Evolutionary conservation across 768 basidiomycete genomes (phyloP).

Genomic region (Auricularia sp.): DNA sequence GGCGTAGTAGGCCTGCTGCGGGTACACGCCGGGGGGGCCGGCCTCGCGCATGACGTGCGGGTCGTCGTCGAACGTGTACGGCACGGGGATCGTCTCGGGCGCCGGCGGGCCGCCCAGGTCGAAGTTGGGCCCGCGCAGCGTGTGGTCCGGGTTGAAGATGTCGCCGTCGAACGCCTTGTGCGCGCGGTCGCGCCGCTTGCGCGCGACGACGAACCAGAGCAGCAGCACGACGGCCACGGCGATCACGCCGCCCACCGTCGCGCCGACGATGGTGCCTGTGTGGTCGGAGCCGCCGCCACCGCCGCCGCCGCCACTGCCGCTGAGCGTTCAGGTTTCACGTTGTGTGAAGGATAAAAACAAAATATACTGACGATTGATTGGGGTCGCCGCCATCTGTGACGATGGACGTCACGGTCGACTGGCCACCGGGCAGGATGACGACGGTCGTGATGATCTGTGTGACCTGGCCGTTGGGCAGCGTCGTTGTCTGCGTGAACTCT

Average conservation of each 20-base stretch:
- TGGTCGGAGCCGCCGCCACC: neutral
- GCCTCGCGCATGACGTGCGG: neutral
- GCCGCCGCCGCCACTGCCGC: neutral
- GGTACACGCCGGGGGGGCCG: neutral
- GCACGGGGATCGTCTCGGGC: neutral
- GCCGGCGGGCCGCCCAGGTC: neutral
- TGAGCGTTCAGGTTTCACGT: too few species aligned
- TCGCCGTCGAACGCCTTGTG: neutral
- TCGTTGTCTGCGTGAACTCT: too few species aligned
- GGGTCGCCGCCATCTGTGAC: too few species aligned
- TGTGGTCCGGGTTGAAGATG: slow-evolving; percentile 1
- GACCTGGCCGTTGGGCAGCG: too few species aligned
- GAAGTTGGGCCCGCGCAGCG: neutral
- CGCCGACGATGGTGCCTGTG: neutral
- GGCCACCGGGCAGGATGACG: too few species aligned
- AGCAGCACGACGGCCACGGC: neutral
- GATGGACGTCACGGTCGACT: too few species aligned
- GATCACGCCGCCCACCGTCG: neutral
- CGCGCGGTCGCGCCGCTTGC: neutral
- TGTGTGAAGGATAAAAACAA: too few species aligned
- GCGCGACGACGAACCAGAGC: neutral
- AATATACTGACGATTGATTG: too few species aligned
- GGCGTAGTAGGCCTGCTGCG: neutral
- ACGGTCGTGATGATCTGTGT: too few species aligned
- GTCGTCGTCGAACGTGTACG: neutral